A percentile compares a stretch with the other conserved stretches of the same genome.
phyloP scores from a whole-genome alignment of 257 asterid genomes.

The Perilla frutescens region DNA sequence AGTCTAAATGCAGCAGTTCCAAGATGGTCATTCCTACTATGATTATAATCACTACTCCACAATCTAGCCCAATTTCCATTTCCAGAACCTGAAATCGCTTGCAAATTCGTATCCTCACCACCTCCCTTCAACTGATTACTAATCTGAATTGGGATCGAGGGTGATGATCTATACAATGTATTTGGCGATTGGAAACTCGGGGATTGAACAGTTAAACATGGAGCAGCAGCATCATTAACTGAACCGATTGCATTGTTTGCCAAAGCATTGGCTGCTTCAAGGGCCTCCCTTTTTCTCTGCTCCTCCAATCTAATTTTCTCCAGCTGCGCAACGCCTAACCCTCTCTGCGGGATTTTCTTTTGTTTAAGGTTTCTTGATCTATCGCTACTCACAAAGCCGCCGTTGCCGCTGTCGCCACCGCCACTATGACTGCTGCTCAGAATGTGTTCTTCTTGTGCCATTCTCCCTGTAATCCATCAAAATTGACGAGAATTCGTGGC shows the following conservation, averaged over 20 bases:
- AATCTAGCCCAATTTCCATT: constrained; percentile 47
- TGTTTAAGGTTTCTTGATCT: constrained; percentile 62
- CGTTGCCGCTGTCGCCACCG: constrained; percentile 1
- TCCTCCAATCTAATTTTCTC: constrained; percentile 81
- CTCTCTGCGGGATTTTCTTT: constrained; percentile 85
- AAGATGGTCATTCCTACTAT: constrained; percentile 34
- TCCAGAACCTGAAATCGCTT: constrained; percentile 38
- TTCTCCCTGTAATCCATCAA: constrained; percentile 54
- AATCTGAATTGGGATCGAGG: constrained; percentile 47
- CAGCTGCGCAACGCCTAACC: constrained; percentile 93
- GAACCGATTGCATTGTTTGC: constrained; percentile 41
- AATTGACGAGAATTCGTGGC: constrained; percentile 29
- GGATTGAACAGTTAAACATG: constrained; percentile 29
- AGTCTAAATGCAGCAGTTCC: constrained; percentile 36
- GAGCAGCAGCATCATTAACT: constrained; percentile 38
- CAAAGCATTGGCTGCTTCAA: constrained; percentile 46
- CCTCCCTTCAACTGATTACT: constrained; percentile 20
- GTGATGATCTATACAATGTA: constrained; percentile 37
- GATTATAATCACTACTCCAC: constrained; percentile 50
- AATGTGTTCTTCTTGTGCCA: constrained; percentile 64
- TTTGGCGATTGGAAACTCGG: constrained; percentile 41
- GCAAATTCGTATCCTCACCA: constrained; percentile 41
- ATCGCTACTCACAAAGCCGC: constrained; percentile 25
- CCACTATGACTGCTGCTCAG: constrained; percentile 38
- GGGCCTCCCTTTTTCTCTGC: constrained; percentile 57